These are phyloP conservation scores for Thermothelomyces thermophilus DNA, from an alignment of 2,329 filamentous ascomycete species.

Conservation along the genomic window DNA sequence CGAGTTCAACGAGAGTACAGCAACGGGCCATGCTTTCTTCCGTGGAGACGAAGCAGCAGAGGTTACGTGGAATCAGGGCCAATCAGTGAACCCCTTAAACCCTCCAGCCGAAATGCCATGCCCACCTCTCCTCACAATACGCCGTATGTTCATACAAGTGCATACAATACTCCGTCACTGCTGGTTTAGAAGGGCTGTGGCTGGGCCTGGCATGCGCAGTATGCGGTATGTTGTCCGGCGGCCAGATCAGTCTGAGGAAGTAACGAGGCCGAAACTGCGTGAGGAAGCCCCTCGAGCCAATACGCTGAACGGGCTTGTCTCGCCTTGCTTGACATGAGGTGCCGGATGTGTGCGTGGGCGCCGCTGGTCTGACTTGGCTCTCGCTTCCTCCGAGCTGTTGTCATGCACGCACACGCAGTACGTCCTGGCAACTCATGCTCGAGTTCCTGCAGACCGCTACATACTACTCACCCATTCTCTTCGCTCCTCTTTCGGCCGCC, in stretches of 20 bases:
- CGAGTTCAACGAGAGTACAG: slow-evolving; percentile 32
- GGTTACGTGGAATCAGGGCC: slow-evolving; percentile 39
- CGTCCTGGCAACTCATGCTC: slow-evolving; percentile 17
- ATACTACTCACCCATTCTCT: slow-evolving; percentile 15
- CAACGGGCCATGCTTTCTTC: slow-evolving; percentile 49
- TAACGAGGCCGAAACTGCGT: too few relatives aligned
- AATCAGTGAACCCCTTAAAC: slow-evolving; percentile 35
- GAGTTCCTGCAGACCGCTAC: slow-evolving; percentile 17
- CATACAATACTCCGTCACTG: slow-evolving; percentile 2
- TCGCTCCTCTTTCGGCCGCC: slow-evolving; percentile 14
- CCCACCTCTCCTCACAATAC: slow-evolving; percentile 26
- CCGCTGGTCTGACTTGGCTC: slow-evolving; percentile 22
- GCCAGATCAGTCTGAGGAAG: not conserved
- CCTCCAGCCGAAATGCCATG: slow-evolving; percentile 38
- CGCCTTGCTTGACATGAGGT: slow-evolving; percentile 18
- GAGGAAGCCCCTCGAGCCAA: too few relatives aligned
- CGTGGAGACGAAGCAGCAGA: slow-evolving; percentile 40
- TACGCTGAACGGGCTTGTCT: slow-evolving; percentile 18
- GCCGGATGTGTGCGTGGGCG: slow-evolving; percentile 26
- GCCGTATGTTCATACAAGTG: not conserved
- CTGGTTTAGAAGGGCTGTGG: slow-evolving; percentile 10
- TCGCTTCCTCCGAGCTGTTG: slow-evolving; percentile 20
- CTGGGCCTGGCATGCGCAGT: slow-evolving; percentile 4
- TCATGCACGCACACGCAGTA: slow-evolving; percentile 17
- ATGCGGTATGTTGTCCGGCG: slow-evolving; percentile 15